Conservation (phyloP, 805 yeast genomes). For the Wickerhamomyces canadensis region DNA sequence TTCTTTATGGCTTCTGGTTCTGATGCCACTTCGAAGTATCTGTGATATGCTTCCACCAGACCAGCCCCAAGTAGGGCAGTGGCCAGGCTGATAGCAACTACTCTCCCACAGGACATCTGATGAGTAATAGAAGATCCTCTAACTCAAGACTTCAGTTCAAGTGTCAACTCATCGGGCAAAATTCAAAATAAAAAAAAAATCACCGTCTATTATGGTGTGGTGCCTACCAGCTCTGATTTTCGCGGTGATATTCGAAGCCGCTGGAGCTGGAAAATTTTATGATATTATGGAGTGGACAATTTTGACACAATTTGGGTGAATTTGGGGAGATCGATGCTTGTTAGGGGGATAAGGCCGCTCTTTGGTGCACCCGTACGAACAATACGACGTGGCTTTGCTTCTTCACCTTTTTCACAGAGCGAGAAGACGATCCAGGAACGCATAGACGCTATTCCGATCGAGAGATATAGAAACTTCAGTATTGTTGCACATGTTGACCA, state of each 20-base stretch:
- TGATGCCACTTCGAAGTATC: slow-evolving; percentile 8
- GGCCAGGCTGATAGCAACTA: slow-evolving; percentile 1
- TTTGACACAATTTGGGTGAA: no score
- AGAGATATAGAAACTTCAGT: slow-evolving; percentile 82
- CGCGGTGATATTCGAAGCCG: no score
- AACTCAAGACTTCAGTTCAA: no score
- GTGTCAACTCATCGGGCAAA: no score
- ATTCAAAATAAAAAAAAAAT: no score
- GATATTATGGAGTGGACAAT: no score
- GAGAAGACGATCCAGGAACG: slow-evolving; percentile 39
- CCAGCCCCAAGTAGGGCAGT: slow-evolving; percentile 11
- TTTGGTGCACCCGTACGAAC: not conserved
- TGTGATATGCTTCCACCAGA: slow-evolving; percentile 14
- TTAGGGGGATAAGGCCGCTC: not conserved
- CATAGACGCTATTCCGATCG: slow-evolving; percentile 74
- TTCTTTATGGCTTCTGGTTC: slow-evolving; percentile 10
- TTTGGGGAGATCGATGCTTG: no score
- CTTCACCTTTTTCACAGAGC: not conserved
- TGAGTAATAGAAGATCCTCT: no score
- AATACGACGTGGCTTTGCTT: slow-evolving; percentile 8
- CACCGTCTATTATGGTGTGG: no score
- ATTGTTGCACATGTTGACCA: slow-evolving; percentile 96
- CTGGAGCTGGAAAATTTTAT: no score
- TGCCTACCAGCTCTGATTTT: no score
- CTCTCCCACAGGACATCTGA: no score